Evolutionary conservation across 352 stramenopile species (phyloP), one percentile per base, ranked within the genome.

Genomic region (Globisporangium recalcitrans): DNA sequence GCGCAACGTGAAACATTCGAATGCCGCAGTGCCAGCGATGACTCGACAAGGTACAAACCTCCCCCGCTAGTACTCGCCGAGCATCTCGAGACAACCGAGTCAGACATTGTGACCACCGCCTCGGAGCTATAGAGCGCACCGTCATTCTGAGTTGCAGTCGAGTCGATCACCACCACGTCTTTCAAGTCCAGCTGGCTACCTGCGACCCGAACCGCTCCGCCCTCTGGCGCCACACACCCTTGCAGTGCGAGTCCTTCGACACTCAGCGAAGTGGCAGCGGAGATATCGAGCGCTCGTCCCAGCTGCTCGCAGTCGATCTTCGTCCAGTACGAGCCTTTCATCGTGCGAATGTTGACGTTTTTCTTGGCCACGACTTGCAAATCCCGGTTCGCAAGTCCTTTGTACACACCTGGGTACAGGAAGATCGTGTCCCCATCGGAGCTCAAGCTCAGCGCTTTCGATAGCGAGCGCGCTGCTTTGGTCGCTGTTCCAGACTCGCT

Each of bases 371-470:
- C 34, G 34, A 51, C 38, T 2, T 56, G 51, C 19, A 87, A 49
- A 10, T 72, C 57, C 9, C 71, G 73, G 60, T 90, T 85, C 4
- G 52, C 19, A 1, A 27, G 2, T 0, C 74, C 78, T 8, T 47
- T 72, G 64, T 88, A 91, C 9, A 52, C 36, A 14, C 78, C 82
- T 38, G 82, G 82, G 42, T 88, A 88, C 19, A 89, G 44, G 0
- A 91, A 74, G 48, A 91, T 78, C 8, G 69, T 62, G 48, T 62
- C 65, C 21, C 68, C 73, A 24, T 68, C 49, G 0, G 29, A 56
- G 9, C 74, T 80, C 27, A 86, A 54, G 5, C 40, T 60, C 2
- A 89, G 32, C 13, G 74, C 82, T 56, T 66, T 75, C 14, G 62
- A 31, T 7, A 91, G 38, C 11, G 74, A 78, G 21, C 72, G 65